Evolutionary conservation across 495 filamentous ascomycete genomes (phyloP).

Genomic region (Choiromyces venosus): DNA sequence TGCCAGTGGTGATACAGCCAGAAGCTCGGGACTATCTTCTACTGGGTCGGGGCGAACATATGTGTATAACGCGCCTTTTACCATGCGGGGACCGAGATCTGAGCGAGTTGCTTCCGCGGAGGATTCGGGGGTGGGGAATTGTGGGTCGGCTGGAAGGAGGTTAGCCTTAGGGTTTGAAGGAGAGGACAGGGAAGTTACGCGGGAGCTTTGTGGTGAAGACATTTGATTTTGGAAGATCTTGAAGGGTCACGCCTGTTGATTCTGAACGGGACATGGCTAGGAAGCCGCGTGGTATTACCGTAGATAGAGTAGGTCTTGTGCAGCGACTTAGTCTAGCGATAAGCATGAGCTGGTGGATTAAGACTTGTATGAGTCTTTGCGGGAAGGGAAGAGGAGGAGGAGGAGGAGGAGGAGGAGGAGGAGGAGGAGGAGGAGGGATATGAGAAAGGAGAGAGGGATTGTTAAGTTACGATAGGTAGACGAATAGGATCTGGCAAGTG

Average conservation of each 20-base stretch:
- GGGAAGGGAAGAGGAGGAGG: not conserved
- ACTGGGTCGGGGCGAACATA: constrained; percentile 74
- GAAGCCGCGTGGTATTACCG: not conserved
- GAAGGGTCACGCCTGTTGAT: constrained; percentile 48
- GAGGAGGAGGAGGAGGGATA: not conserved
- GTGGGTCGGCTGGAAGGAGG: constrained; percentile 68
- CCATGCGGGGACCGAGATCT: constrained; percentile 71
- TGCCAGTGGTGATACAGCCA: constrained; percentile 69
- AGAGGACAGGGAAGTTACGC: constrained; percentile 6
- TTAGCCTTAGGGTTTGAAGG: constrained; percentile 42
- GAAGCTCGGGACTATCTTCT: constrained; percentile 62
- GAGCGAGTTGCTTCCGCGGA: constrained; percentile 75
- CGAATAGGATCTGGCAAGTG: not conserved
- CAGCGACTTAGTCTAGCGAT: not conserved
- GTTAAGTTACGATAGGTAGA: not conserved
- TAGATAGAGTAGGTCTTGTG: not conserved
- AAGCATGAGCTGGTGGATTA: not conserved
- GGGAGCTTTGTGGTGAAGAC: constrained; percentile 55
- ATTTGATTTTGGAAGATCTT: constrained; percentile 77
- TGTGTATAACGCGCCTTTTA: constrained; percentile 80
- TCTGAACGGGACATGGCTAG: not conserved
- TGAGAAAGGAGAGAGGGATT: not conserved
- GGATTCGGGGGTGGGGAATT: constrained; percentile 69
- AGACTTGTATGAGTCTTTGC: not conserved
- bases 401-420: not conserved